Evolutionary conservation across 1,284 basidiomycete genomes (phyloP).

Genomic region (Gastroboletus turbinatus): DNA sequence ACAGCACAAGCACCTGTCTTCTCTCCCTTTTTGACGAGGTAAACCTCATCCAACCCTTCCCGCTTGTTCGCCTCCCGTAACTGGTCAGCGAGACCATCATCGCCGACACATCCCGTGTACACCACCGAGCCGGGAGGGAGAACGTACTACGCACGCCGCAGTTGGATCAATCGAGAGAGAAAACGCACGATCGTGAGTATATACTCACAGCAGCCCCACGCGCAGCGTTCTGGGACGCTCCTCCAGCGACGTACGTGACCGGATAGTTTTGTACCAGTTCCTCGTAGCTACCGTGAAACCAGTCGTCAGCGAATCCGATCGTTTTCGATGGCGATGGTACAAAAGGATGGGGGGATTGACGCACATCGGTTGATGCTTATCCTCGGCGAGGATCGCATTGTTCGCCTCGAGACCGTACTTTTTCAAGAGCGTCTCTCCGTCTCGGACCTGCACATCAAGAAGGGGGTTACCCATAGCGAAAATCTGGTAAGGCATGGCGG

Average conservation of each 20-base stretch:
- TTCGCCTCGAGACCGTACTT: constrained; percentile 95
- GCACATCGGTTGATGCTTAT: constrained; percentile 86
- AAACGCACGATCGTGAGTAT: constrained; percentile 4
- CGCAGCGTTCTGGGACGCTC: constrained; percentile 95
- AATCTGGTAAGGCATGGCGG: constrained; percentile 45
- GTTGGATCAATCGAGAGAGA: neutral
- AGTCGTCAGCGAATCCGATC: neutral
- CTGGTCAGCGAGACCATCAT: constrained; percentile 89
- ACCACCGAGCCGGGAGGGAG: constrained; percentile 90
- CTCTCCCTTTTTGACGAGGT: constrained; percentile 84
- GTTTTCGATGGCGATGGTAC: neutral
- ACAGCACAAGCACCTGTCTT: constrained; percentile 98
- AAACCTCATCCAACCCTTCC: constrained; percentile 88
- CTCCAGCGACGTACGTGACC: constrained; percentile 93
- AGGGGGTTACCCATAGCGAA: constrained; percentile 90
- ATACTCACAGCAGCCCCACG: constrained; percentile 89
- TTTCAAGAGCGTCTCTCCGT: constrained; percentile 82
- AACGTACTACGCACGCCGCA: constrained; percentile 62
- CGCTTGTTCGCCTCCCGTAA: constrained; percentile 91
- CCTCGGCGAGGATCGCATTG: constrained; percentile 94
- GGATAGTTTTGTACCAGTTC: constrained; percentile 80
- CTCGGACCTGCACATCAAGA: constrained; percentile 85
- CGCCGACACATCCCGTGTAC: constrained; percentile 93
- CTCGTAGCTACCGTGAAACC: constrained; percentile 64
- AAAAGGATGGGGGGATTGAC: neutral